Percentiles rank a stretch among this genome's conserved stretches.
Evolutionary conservation across 345 rosid species (phyloP).

Genomic region (Crucihimalaya himalaica): DNA sequence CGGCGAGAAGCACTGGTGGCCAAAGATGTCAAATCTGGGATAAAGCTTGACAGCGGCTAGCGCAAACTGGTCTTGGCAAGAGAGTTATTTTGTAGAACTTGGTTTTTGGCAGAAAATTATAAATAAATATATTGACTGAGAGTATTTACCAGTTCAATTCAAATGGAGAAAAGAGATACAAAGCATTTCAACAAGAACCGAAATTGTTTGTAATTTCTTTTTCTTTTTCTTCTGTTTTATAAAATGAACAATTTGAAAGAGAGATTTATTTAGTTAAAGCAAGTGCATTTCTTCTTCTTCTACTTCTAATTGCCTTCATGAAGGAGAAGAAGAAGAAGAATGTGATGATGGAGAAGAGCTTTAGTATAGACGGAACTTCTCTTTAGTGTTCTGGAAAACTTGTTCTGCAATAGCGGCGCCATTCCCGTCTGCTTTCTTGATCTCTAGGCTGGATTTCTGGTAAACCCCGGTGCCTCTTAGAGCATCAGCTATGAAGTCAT

Average conservation of each 20-base stretch:
- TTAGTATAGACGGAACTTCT: conserved; percentile 71
- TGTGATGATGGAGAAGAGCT: conserved; percentile 27
- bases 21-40: too few species aligned
- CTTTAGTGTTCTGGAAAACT: conserved; percentile 86
- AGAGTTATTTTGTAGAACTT: too few species aligned
- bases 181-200: conserved; percentile 20
- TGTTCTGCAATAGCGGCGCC: conserved; percentile 82
- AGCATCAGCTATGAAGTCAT: conserved; percentile 78
- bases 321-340: conserved; percentile 25
- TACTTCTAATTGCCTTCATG: conserved; percentile 9
- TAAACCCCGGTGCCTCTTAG: conserved; percentile 66
- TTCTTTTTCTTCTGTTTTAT: background rate
- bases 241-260: conserved; percentile 18
- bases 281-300: conserved; percentile 20
- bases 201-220: background rate
- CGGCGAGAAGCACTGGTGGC: too few species aligned
- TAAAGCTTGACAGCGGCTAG: too few species aligned
- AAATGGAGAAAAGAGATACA: conserved; percentile 5
- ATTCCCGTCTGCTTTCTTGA: conserved; percentile 70
- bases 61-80: too few species aligned
- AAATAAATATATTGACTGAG: background rate
- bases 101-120: background rate
- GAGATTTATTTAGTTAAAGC: conserved; percentile 33
- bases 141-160: conserved; percentile 29
- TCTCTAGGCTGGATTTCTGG: conserved; percentile 76